Base-by-base conservation (phyloP, 345 rosid species). In the Linum trigynum region DNA sequence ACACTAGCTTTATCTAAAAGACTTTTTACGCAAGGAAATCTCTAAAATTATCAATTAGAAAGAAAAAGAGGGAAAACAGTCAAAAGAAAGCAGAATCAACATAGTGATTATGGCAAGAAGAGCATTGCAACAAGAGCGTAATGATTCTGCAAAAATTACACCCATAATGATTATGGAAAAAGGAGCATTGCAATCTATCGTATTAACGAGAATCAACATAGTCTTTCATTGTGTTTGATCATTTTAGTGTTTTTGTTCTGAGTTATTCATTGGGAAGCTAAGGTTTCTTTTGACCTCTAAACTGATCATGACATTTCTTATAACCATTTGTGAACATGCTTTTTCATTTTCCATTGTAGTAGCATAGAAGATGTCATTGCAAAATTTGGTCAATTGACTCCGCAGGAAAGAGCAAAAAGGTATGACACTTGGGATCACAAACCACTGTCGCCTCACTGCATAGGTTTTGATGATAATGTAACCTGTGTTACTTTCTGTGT, bases 371-470 rank as follows among this genome's bases (percentile, higher is more conserved):
- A 85, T 65, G 84, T 92, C 57, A 89, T 92, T 66, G 79, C 85
- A n/a, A 92, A 79, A 75, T 85, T 87, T 66, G 74, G 89, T 50
- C 89, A 85, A 67, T 75, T 85, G 73, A 87, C 89, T 37, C 90
- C 95, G 12, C 98, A 89, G 67, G 98, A 92, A 76, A 85, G 96
- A 79, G 90, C 89, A 58, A 92, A 92, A 79, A 80, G 89, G 96
- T 87, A 69, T 37, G 69, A 38, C 1, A 15, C 53, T 48, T 10
- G 15, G 36, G 17, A 4, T 61, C 7, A 17, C 9, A 56, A 39
- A 38, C 32, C 32, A 56, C 56, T 11, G 23, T 64, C n/a, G 7
- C 53, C 51, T 58, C 70, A 61, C 37, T 37, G 10, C 56, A 39
- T 35, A n/a, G 6, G 65, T 57, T 61, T 45, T 36, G 50, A 37